Base-by-base conservation (phyloP, 2,329 filamentous ascomycete species). In the Pseudogymnoascus pannorum region DNA sequence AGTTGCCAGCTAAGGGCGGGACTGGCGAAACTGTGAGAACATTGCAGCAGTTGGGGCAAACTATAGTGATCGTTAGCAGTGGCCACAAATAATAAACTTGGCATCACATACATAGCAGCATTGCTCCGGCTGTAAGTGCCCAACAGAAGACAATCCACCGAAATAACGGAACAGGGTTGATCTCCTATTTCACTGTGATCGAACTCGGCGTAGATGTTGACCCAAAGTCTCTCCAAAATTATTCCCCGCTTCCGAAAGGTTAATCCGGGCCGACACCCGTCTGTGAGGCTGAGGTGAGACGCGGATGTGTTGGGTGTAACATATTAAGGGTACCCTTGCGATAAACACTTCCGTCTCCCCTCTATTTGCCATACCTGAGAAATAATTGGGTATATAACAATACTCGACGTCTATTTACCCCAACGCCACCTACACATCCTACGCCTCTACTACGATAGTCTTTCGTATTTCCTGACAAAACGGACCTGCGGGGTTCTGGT, bases 21-120 rank as follows among this genome's bases (percentile, higher is more conserved):
- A 61, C 38, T 64, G 64, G 57, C 26, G 85, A 86, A 69, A 93
- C 87, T 70, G 88, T 91, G 71, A 94, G 85, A 75, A 91, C 86
- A 78, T 93, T 94, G 75, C 86, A 86, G 80, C 90, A 94, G 73
- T 85, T 84, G 58, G 90, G 90, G 75, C 90, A 94, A 83, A 93
- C 88, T 89, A n/a, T n/a, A n/a, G 68, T 33, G 60, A 26, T 59
- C 64, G 68, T 65, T 58, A 62, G 57, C 60, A 48, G 60, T 62
- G 58, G 44, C 40, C 48, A 57, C 59, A 61, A 51, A 64, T 59
- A 58, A 51, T 31, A 18, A 35, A 35, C 20, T 20, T 29, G 33
- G 5, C 24, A 38, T 18, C 22, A 69, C 74, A 69, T 80, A 89
- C 86, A 89, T 74, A 89, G 84, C 67, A 89, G 74, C 87, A 89